Conservation (phyloP, 345 rosid species). For the Angophora floribunda region DNA sequence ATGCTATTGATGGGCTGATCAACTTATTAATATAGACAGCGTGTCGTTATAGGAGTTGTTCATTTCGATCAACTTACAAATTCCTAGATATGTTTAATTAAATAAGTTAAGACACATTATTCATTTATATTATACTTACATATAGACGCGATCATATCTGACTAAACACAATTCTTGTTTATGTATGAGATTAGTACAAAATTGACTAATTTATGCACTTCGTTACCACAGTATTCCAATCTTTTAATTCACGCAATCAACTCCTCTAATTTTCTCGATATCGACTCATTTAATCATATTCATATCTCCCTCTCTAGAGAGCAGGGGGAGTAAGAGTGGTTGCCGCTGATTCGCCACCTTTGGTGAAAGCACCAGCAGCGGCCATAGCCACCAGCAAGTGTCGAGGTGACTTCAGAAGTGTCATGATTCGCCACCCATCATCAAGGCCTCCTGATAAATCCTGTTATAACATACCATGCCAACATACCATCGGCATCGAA, state of each 20-base stretch:
- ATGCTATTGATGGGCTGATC: not conserved
- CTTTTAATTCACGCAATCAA: not conserved
- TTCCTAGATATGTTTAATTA: not conserved
- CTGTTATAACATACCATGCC: not conserved
- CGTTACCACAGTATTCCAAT: not conserved
- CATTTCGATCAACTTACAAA: too few species aligned
- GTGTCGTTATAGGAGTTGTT: too few species aligned
- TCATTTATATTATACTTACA: not conserved
- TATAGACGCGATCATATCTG: not conserved
- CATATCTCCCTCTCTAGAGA: not conserved
- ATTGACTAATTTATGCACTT: not conserved
- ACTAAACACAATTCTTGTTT: not conserved
- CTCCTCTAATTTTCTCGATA: not conserved
- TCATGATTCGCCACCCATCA: not conserved
- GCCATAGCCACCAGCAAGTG: not conserved
- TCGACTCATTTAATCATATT: not conserved
- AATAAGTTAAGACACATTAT: not conserved
- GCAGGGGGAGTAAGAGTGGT: not conserved
- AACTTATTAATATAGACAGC: too few species aligned
- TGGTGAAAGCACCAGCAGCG: not conserved
- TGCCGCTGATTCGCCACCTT: not conserved
- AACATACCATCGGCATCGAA: not conserved
- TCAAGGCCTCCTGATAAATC: not conserved
- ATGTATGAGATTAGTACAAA: not conserved
- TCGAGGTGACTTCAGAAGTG: not conserved